These are phyloP conservation scores for Amanita jacksonii DNA, from an alignment of 768 basidiomycete genomes.

Conservation along the genomic window DNA sequence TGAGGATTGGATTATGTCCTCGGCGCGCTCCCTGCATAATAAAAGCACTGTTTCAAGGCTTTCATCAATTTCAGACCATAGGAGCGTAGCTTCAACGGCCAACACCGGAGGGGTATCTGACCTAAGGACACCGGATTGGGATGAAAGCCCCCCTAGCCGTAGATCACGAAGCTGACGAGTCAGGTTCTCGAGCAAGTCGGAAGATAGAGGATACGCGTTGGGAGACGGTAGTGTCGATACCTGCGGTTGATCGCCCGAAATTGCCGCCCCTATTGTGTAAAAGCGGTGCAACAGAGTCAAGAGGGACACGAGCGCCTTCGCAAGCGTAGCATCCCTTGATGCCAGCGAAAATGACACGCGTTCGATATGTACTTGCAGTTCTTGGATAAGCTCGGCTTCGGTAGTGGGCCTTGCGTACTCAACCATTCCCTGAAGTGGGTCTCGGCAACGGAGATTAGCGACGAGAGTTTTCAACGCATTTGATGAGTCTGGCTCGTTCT, in stretches of 20 bases:
- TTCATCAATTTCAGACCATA: constrained; percentile 70
- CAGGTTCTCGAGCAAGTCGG: constrained; percentile 26
- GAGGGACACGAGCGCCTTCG: constrained; percentile 59
- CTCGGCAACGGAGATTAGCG: constrained; percentile 46
- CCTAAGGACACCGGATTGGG: constrained; percentile 25
- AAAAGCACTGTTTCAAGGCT: constrained; percentile 61
- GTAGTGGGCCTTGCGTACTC: constrained; percentile 29
- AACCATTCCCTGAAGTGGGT: constrained; percentile 34
- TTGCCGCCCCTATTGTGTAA: constrained; percentile 28
- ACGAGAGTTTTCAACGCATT: constrained; percentile 55
- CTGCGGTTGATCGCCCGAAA: not conserved
- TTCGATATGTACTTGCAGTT: constrained; percentile 49
- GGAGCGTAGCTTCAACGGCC: constrained; percentile 48
- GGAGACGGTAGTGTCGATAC: constrained; percentile 8
- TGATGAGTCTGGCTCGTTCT: constrained; percentile 26
- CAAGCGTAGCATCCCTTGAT: constrained; percentile 49
- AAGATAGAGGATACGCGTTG: constrained; percentile 9
- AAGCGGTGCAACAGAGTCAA: constrained; percentile 60
- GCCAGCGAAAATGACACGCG: constrained; percentile 32
- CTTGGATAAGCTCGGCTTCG: constrained; percentile 46
- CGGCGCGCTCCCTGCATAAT: constrained; percentile 55
- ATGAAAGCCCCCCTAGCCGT: constrained; percentile 45
- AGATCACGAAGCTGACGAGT: constrained; percentile 61
- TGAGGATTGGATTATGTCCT: constrained; percentile 19
- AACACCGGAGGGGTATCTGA: constrained; percentile 35